phyloP scores from a whole-genome alignment of 2,329 filamentous ascomycete species.

The Aspergillus arachidicola region DNA sequence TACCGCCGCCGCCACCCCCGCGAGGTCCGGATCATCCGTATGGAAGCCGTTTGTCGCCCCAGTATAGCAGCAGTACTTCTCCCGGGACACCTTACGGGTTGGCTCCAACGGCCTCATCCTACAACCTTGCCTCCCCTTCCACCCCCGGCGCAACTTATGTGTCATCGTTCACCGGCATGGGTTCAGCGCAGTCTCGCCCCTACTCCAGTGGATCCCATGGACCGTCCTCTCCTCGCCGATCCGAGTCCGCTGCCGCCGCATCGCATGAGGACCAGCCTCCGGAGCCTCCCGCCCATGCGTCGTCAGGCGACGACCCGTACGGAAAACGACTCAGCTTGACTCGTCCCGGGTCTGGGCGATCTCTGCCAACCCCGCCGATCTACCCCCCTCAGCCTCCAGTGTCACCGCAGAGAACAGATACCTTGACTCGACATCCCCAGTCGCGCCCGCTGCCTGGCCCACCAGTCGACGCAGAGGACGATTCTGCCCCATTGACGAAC shows the following conservation, averaged over 20 bases:
- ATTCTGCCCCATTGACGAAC: slow-evolving; percentile 24
- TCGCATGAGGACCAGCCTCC: slow-evolving; percentile 36
- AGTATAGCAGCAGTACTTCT: slow-evolving; percentile 27
- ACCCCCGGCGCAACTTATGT: slow-evolving; percentile 24
- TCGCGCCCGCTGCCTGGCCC: slow-evolving; percentile 62
- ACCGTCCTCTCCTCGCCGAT: slow-evolving; percentile 26
- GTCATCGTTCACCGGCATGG: slow-evolving; percentile 22
- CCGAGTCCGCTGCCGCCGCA: slow-evolving; percentile 20
- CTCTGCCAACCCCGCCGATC: slow-evolving; percentile 52
- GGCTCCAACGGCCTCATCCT: slow-evolving; percentile 28
- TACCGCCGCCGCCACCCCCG: slow-evolving; percentile 43
- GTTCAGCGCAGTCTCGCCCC: slow-evolving; percentile 23
- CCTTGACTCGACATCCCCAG: slow-evolving; percentile 59
- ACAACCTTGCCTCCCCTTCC: slow-evolving; percentile 30
- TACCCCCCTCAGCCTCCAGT: slow-evolving; percentile 54
- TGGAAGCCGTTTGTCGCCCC: slow-evolving; percentile 36
- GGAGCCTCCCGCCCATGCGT: slow-evolving; percentile 35
- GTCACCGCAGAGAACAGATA: slow-evolving; percentile 55
- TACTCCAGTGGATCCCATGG: slow-evolving; percentile 25
- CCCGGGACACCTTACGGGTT: slow-evolving; percentile 32
- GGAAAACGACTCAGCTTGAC: slow-evolving; percentile 30
- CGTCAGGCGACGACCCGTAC: slow-evolving; percentile 28
- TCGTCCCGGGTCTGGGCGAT: slow-evolving; percentile 37
- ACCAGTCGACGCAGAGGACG: slow-evolving; percentile 50
- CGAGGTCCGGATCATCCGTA: slow-evolving; percentile 43